These are phyloP conservation scores for Lipomyces anomalus DNA, from an alignment of 805 yeast species.

Conservation along the genomic window DNA sequence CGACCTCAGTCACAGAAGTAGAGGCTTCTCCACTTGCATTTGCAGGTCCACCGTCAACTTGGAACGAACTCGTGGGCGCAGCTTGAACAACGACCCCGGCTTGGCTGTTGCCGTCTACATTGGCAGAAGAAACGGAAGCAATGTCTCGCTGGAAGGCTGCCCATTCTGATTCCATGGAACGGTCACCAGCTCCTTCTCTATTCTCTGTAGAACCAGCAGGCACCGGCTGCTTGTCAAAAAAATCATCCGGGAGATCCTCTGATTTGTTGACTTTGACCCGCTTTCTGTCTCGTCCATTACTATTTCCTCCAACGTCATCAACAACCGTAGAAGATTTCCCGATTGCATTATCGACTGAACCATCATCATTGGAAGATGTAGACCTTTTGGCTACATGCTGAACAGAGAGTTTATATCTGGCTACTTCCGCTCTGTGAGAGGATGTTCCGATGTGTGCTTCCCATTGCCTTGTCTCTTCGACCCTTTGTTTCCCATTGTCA, in stretches of 20 bases:
- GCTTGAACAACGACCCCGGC: constrained; percentile 1
- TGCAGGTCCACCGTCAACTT: no score
- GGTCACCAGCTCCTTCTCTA: not conserved
- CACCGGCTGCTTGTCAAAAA: no score
- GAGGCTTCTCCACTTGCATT: not conserved
- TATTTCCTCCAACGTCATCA: not conserved
- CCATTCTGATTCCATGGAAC: constrained; percentile 19
- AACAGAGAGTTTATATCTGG: no score
- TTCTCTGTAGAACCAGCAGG: no score
- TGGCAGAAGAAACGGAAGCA: constrained; percentile 3
- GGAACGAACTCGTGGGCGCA: no score
- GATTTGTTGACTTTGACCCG: not conserved
- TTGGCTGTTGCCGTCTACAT: not conserved
- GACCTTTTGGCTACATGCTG: no score
- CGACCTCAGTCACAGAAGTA: not conserved
- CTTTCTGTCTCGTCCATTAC: not conserved
- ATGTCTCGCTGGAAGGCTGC: constrained; percentile 21
- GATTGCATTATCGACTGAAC: no score
- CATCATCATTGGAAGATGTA: no score
- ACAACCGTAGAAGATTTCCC: not conserved
- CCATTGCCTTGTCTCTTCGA: not conserved
- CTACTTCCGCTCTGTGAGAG: not conserved
- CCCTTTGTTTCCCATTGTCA: no score
- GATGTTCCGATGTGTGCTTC: not conserved
- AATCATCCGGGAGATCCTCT: not conserved